These are phyloP conservation scores for Stenogyne calaminthoides DNA, from an alignment of 305 asterid species.

Conservation along the genomic window DNA sequence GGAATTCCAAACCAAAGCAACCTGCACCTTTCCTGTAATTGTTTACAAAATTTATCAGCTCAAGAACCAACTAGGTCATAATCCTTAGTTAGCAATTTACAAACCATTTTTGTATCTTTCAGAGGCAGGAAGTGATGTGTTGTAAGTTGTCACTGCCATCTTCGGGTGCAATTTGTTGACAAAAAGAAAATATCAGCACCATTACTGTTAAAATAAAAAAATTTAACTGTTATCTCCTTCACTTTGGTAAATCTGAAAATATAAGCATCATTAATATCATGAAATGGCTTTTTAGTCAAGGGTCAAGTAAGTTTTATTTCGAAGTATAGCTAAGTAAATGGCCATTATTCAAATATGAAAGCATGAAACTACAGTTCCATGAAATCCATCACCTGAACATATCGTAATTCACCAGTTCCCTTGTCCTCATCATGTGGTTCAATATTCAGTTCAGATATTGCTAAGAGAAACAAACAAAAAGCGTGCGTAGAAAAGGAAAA, in stretches of 20 bases:
- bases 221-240: not conserved
- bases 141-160: conserved; percentile 91
- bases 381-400: conserved; percentile 66
- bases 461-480: conserved; percentile 37
- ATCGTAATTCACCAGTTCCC: conserved; percentile 89
- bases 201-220: not conserved
- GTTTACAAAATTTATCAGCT: conserved; percentile 29
- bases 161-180: conserved; percentile 30
- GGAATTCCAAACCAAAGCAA: conserved; percentile 89
- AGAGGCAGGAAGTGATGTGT: conserved; percentile 75
- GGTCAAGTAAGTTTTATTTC: not conserved
- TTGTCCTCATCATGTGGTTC: conserved; percentile 85
- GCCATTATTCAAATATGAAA: not conserved
- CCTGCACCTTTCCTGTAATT: conserved; percentile 86
- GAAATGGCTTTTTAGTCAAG: not conserved
- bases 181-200: conserved; percentile 19
- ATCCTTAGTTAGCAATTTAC: conserved; percentile 30
- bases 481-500: conserved; percentile 8
- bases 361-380: conserved; percentile 13
- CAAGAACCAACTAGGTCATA: conserved; percentile 15
- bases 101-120: conserved; percentile 83
- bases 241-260: not conserved
- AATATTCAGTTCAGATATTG: conserved; percentile 61
- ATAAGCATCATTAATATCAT: not conserved
- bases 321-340: not conserved